phyloP scores from a whole-genome alignment of 192 early-diverging fungal genomes.

The Irineochytrium annulatum region DNA sequence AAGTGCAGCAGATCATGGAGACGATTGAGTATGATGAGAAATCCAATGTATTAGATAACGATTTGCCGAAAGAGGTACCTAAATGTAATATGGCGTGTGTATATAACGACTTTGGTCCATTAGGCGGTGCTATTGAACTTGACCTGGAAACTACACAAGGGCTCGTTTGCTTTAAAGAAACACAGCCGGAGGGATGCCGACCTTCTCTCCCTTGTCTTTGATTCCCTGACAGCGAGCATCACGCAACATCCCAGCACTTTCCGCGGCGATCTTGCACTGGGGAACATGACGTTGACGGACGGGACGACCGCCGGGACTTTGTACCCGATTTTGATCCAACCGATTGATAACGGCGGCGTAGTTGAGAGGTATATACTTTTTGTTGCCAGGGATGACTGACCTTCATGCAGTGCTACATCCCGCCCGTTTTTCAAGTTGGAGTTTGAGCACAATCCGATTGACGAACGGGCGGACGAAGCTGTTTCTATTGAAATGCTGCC shows the following conservation, averaged over 20 bases:
- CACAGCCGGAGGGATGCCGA: constrained; percentile 42
- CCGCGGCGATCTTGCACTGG: constrained; percentile 52
- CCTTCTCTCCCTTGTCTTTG: constrained; percentile 60
- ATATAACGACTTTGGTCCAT: not conserved
- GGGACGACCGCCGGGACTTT: constrained; percentile 43
- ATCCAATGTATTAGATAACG: constrained; percentile 48
- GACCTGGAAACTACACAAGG: constrained; percentile 65
- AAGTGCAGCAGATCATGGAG: constrained; percentile 86
- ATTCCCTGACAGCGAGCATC: constrained; percentile 55
- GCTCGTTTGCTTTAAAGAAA: constrained; percentile 75
- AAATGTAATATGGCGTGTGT: not conserved
- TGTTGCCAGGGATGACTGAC: too few relatives aligned
- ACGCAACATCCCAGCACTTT: constrained; percentile 53
- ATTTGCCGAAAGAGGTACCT: constrained; percentile 59
- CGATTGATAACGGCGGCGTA: constrained; percentile 26
- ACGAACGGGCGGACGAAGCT: constrained; percentile 81
- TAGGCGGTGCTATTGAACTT: constrained; percentile 35
- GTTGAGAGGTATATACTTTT: constrained; percentile 14
- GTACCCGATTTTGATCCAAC: constrained; percentile 37
- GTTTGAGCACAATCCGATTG: constrained; percentile 88
- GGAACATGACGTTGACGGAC: constrained; percentile 61
- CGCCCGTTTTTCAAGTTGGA: constrained; percentile 64
- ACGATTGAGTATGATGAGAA: constrained; percentile 93
- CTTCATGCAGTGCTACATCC: too few relatives aligned
- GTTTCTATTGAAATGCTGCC: constrained; percentile 81